Evolutionary conservation across 257 asterid species (phyloP).

Genomic region (Penstemon barbatus): DNA sequence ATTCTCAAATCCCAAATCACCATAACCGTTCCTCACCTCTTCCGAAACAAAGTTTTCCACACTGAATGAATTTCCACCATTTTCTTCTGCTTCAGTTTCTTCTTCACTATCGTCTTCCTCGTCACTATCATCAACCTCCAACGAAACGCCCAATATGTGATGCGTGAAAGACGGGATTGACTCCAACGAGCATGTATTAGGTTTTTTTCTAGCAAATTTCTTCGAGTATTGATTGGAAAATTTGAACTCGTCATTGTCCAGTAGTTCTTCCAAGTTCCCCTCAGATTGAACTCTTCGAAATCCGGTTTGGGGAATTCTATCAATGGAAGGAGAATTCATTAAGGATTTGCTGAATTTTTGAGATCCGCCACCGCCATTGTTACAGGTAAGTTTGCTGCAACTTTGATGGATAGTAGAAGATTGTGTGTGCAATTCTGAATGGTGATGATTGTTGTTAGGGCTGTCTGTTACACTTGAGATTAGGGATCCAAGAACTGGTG

Average conservation of each 20-base stretch:
- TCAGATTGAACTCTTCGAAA: constrained; percentile 73
- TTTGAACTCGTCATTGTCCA: constrained; percentile 51
- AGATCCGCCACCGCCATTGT: constrained; percentile 35
- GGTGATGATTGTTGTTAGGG: constrained; percentile 43
- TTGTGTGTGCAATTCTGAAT: constrained; percentile 43
- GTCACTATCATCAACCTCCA: constrained; percentile 38
- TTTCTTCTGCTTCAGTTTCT: neutral
- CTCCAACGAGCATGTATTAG: constrained; percentile 41
- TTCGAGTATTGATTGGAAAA: constrained; percentile 35
- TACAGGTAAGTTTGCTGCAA: constrained; percentile 37
- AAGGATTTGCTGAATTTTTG: constrained; percentile 35
- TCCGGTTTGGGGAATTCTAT: constrained; percentile 37
- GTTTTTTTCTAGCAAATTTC: constrained; percentile 38
- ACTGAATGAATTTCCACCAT: constrained; percentile 4
- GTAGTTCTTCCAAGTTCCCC: constrained; percentile 62
- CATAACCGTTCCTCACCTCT: constrained; percentile 30
- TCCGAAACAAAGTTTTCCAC: constrained; percentile 26
- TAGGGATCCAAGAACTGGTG: constrained; percentile 84
- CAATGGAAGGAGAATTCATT: constrained; percentile 45
- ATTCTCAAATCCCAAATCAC: constrained; percentile 33
- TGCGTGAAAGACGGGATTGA: constrained; percentile 56
- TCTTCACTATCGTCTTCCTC: constrained; percentile 32
- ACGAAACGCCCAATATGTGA: constrained; percentile 23
- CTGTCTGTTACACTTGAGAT: constrained; percentile 56
- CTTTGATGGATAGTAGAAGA: constrained; percentile 31